These are phyloP conservation scores for peach (Prunus persica) DNA, from an alignment of 306 rosid genomes.

Conservation along the genomic window DNA sequence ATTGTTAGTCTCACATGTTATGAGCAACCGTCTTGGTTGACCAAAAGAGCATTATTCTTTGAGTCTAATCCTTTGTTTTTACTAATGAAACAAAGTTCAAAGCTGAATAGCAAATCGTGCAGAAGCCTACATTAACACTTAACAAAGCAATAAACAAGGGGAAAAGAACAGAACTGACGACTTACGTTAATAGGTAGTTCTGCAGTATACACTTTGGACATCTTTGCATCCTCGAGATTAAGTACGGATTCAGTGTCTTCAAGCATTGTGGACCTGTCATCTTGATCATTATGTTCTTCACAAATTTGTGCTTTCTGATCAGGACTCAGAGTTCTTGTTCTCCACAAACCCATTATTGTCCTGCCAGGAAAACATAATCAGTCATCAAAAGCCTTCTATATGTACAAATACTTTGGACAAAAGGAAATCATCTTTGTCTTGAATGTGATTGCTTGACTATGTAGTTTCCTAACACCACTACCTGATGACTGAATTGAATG, in stretches of 20 bases:
- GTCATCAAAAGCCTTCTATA: slow-evolving; percentile 9
- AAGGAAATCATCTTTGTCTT: not conserved
- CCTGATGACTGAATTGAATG: slow-evolving; percentile 74
- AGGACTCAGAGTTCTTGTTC: slow-evolving; percentile 50
- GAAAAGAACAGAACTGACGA: slow-evolving; percentile 1
- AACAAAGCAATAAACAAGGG: not conserved
- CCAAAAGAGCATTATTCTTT: not conserved
- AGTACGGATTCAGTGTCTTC: slow-evolving; percentile 42
- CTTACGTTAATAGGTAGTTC: slow-evolving; percentile 61
- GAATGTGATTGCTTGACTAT: not conserved
- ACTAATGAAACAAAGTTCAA: not conserved
- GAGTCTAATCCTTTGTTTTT: not conserved
- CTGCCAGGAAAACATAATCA: slow-evolving; percentile 37
- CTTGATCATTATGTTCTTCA: slow-evolving; percentile 59
- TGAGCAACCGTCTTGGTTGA: not conserved
- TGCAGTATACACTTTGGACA: slow-evolving; percentile 54
- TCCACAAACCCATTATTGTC: slow-evolving; percentile 80
- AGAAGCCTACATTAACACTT: not conserved
- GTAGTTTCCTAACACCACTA: slow-evolving; percentile 19
- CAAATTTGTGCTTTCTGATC: slow-evolving; percentile 49
- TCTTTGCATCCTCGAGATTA: slow-evolving; percentile 48
- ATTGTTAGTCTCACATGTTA: not conserved
- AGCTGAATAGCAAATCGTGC: slow-evolving; percentile 2
- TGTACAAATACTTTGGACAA: not conserved
- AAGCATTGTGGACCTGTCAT: slow-evolving; percentile 43